These are phyloP conservation scores for Lentinula boryana DNA, from an alignment of 768 basidiomycete species.

Conservation along the genomic window DNA sequence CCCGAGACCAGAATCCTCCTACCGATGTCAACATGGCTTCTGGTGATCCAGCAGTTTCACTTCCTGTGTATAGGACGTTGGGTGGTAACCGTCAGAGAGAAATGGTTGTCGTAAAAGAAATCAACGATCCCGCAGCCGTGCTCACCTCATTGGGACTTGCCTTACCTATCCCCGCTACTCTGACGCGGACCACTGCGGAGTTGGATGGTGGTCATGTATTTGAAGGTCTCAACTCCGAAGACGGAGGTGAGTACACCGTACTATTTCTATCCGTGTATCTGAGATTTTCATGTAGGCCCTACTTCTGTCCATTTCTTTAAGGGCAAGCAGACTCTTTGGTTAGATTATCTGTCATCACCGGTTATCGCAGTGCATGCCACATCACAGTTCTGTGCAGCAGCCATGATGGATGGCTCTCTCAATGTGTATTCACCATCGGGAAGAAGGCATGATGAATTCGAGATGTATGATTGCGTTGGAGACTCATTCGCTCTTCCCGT, in stretches of 20 bases:
- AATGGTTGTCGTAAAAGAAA: conserved; percentile 46
- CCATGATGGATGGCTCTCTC: conserved; percentile 74
- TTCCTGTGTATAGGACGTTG: conserved; percentile 43
- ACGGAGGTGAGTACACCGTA: conserved; percentile 37
- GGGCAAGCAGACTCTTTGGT: conserved; percentile 74
- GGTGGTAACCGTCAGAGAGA: conserved; percentile 62
- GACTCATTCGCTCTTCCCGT: not conserved
- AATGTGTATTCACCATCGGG: conserved; percentile 82
- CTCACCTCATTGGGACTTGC: conserved; percentile 15
- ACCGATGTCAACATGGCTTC: conserved; percentile 44
- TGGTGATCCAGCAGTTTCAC: conserved; percentile 37
- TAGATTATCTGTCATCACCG: conserved; percentile 80
- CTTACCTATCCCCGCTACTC: conserved; percentile 53
- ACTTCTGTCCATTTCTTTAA: conserved; percentile 63
- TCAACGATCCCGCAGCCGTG: conserved; percentile 23
- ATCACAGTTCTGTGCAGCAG: conserved; percentile 64
- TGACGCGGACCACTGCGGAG: conserved; percentile 52
- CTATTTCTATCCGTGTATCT: not conserved
- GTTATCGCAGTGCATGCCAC: conserved; percentile 66
- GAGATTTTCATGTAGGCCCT: conserved; percentile 32
- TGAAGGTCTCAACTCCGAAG: conserved; percentile 75
- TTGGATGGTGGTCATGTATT: conserved; percentile 66
- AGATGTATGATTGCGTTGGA: not conserved
- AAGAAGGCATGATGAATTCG: conserved; percentile 50
- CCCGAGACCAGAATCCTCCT: conserved; percentile 28